Base-by-base conservation (phyloP, 352 stramenopile genomes). In the Pythium phragmitis region DNA sequence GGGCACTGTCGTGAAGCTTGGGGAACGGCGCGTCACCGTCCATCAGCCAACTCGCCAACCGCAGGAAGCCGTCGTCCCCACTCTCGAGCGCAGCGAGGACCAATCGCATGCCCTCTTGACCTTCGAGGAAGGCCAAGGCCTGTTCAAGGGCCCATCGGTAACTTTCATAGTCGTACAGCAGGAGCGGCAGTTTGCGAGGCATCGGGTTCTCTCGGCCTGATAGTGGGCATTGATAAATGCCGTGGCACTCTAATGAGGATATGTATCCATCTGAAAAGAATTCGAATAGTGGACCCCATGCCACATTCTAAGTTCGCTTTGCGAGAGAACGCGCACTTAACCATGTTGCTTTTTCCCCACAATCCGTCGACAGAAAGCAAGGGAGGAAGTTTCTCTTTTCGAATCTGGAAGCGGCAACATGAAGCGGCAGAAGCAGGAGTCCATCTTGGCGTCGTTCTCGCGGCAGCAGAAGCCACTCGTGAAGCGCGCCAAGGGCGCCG, bases 371-470 rank as follows among this genome's bases (percentile, higher is more conserved):
- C 34, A 39, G 11, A 39, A 1, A 13, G 0, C 34, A 9, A 39
- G 19, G 39, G 17, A 45, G 39, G 12, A 45, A 45, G 39, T 45
- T 45, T 45, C 39, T 3, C 39, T 45, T 37, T 45, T 45, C 39
- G 37, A 39, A 58, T 23, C 11, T 39, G 34, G 26, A 34, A 45
- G 43, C 39, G 30, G 3, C 39, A 65, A 47, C 12, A 74, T 68
- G 61, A 74, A 74, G 67, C 67, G 67, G 13, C 53, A 64, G 47
- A 74, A 69, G 67, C 67, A 69, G 42, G 57, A 67, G 34, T 55
- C 61, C n/a, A 74, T 74, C 51, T 33, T 59, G 23, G 23, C 60
- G 43, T 43, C 67, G 60, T 74, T 74, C 47, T 67, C 67, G 45
- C 67, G 67, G 51, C 57, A 61, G 60, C 51, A 74, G n/a, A 74